Evolutionary conservation across 169 alveolate genomes (phyloP), one percentile per base, ranked within the genome.

Genomic region (Hepatocystis sp.): DNA sequence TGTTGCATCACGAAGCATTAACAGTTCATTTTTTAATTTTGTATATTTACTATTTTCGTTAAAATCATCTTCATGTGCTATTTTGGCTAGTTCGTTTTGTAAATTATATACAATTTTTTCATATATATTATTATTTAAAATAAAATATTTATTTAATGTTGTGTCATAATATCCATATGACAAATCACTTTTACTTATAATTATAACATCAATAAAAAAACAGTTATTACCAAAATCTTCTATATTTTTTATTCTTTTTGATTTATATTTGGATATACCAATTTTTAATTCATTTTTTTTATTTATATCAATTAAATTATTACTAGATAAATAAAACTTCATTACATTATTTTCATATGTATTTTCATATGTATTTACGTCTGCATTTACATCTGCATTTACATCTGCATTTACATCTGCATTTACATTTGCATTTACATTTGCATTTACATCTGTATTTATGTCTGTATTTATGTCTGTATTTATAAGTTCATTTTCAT

Each of bases 131-230:
- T 65, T 51, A 42, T 56, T 61, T 71, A 71, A 23, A 19, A 71
- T 34, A 36, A 13, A 71, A 51, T 40, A 51, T 61, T 58, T 56
- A 34, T 56, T 56, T 36, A 27, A 39, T 42, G 58, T 25, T 15
- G 30, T 60, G 15, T 71, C 86, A 51, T 58, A 71, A 63, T 56
- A 71, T 32, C 86, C 86, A 46, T 71, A 71, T 10, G 86, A 71
- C 40, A 71, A 71, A 56, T 71, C 86, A 71, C 86, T 71, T 23
- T 71, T 71, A 34, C 86, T 71, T 28, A 71, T 71, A 44, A 71
- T 71, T 71, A 71, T 60, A 19, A 44, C 86, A 56, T 71, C 86
- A 42, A 71, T 49, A 56, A 56, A 71, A 61, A 47, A 71, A 63
- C 86, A 71, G 1, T 28, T 21, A 42, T 44, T 71, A 21, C 71